Evolutionary conservation across 805 yeast genomes (phyloP), one percentile per base, ranked within the genome.

Genomic region (Hermanozyma aechmeae): DNA sequence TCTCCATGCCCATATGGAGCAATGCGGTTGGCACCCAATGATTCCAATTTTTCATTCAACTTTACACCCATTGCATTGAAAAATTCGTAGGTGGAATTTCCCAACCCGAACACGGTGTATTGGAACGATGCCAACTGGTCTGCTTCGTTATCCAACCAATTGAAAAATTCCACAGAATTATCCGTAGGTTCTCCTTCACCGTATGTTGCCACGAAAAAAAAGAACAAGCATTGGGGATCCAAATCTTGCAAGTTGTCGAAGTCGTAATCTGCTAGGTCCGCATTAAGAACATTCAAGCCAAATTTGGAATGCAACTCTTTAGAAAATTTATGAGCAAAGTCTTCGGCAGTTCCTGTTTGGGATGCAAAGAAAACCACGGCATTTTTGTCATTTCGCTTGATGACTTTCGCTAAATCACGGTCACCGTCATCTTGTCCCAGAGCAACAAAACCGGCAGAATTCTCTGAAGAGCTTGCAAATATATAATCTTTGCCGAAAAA

Each of bases 181-280:
- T 89, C 98, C 10, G 98, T 89, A 43, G 95, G 95, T 53, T 89
- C 98, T 50, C 98, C 98, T 60, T 89, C 98, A 44, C 98, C 98
- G 46, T 92, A 92, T 8, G 96, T 85, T 18, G 97, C 92, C 60
- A 86, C 65, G 47, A 89, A 79, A 33, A 61, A 58, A 16, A 61
- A 53, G 37, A 85, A 75, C 13, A 76, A 76, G 31, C 72, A 61
- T 35, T 71, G 71, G 12, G 63, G 59, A 13, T 77, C 71, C 38
- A 89, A 55, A 28, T 72, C 72, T 46, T 74, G 75, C 31, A 92
- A 63, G 39, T 73, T 75, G 24, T 86, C 95, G 47, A 68, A 80
- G 42, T 89, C 96, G 48, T 77, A 86, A 48, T 83, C 89, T 24
- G 87, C 94, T 29, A 86, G 68, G 55, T 89, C 97, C 6, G 79